Evolutionary conservation across 2,329 filamentous ascomycete genomes (phyloP).

Genomic region (Periconia sp.): DNA sequence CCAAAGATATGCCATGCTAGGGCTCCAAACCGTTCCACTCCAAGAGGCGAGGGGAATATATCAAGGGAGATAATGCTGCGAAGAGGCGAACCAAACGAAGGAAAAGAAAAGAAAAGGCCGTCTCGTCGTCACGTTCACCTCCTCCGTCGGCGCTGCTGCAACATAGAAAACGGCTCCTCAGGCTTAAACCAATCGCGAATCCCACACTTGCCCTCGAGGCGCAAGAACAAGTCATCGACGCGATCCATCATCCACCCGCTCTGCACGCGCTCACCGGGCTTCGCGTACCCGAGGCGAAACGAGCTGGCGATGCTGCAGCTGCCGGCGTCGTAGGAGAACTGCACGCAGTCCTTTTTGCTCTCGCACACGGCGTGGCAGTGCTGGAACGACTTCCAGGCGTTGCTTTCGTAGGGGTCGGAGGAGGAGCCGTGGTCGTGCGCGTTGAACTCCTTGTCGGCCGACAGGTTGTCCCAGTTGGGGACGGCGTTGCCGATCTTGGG

Average conservation of each 20-base stretch:
- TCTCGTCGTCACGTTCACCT: slow-evolving; percentile 1
- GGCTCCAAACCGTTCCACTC: background rate
- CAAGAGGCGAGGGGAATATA: background rate
- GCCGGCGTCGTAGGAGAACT: slow-evolving; percentile 38
- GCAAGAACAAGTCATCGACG: slow-evolving; percentile 35
- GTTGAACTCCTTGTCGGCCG: slow-evolving; percentile 38
- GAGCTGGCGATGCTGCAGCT: slow-evolving; percentile 32
- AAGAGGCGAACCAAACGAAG: background rate
- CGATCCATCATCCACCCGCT: slow-evolving; percentile 42
- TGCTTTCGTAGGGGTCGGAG: slow-evolving; percentile 26
- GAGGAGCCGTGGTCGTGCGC: slow-evolving; percentile 30
- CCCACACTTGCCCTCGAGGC: slow-evolving; percentile 34
- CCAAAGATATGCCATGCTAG: background rate
- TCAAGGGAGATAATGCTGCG: background rate
- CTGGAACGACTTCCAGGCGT: slow-evolving; percentile 39
- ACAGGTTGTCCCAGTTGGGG: slow-evolving; percentile 41
- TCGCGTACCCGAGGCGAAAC: slow-evolving; percentile 36
- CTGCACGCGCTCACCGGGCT: slow-evolving; percentile 25
- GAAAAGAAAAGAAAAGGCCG: background rate
- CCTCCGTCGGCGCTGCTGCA: slow-evolving; percentile 11
- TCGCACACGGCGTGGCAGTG: slow-evolving; percentile 40
- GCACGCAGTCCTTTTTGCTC: slow-evolving; percentile 32
- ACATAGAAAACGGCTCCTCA: slow-evolving; percentile 9
- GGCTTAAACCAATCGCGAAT: slow-evolving; percentile 39
- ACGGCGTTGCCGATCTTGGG: slow-evolving; percentile 28